Conservation (phyloP, 2,329 filamentous ascomycete genomes). For the Diaporthe sp. region DNA sequence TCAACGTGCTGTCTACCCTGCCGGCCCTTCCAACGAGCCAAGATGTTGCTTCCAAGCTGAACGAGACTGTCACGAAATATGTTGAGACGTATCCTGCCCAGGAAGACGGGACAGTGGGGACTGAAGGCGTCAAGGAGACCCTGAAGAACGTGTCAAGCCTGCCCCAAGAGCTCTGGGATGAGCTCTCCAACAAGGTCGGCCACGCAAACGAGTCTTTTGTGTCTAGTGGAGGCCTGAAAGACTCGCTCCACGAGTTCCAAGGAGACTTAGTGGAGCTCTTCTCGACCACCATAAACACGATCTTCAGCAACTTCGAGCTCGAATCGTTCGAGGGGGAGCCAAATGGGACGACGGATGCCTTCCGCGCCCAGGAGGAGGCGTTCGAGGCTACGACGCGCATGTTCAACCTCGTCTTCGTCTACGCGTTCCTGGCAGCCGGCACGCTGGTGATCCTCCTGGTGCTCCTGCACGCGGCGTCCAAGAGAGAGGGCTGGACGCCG, state of each 20-base stretch:
- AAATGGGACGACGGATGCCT: not conserved
- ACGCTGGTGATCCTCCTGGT: conserved; percentile 47
- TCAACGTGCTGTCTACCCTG: not conserved
- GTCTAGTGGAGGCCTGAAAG: not conserved
- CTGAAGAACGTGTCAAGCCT: conserved; percentile 9
- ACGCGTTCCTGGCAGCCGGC: conserved; percentile 46
- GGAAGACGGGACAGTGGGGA: not conserved
- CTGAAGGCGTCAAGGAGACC: not conserved
- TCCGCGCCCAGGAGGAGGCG: not conserved
- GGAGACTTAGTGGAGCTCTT: conserved; percentile 20
- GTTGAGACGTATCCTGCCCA: conserved; percentile 16
- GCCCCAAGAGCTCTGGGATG: conserved; percentile 9
- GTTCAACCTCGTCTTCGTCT: conserved; percentile 42
- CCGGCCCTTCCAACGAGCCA: not conserved
- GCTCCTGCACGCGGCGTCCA: conserved; percentile 47
- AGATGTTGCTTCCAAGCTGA: conserved; percentile 11
- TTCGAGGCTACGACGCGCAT: conserved; percentile 10
- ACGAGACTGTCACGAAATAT: conserved; percentile 18
- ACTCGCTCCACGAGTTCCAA: not conserved
- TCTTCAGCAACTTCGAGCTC: conserved; percentile 32
- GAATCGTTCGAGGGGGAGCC: not conserved
- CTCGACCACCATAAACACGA: not conserved
- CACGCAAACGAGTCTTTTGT: not conserved
- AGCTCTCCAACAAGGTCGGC: not conserved
- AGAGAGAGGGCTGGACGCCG: conserved; percentile 46